Evolutionary conservation across 805 yeast genomes (phyloP), one percentile per base, ranked within the genome.

Genomic region (Ogataea dorogensis): DNA sequence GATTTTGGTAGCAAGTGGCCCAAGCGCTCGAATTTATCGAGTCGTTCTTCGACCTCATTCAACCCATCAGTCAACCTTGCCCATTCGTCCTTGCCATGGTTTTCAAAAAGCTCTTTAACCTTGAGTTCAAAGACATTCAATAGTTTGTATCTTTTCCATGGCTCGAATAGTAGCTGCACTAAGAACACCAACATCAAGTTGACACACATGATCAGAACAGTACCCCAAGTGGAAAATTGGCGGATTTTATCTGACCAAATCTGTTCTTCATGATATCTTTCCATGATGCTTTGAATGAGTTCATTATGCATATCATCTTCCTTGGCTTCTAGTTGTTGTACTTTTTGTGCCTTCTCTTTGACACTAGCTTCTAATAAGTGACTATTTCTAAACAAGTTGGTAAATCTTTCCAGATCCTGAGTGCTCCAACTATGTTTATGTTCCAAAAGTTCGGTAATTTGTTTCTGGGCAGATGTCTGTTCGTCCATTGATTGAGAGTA

Each of bases 211-310:
- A 93, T 68, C 4, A 81, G 65, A 71, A 93, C 79, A 0, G 99
- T 93, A 2, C 98, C 98, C 95, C 96, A 93, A 0, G 98, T 89
- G 5, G 96, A 86, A 5, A 95, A 87, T 47, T 89, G 75, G 43
- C 98, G 70, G 42, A 93, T 93, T 60, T 89, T 89, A 62, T 93
- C 98, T 2, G 96, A 86, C 98, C 98, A 93, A 6, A 93, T 78
- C 60, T 93, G 98, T 54, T 93, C 99, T 58, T 93, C 98, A 45
- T 91, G 96, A 53, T 93, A 93, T 49, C 98, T 68, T 2, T 88
- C 79, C 53, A 91, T 67, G 12, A 93, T 93, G 41, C 86, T 81
- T 38, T 79, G 79, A 12, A 87, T 80, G 30, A 88, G 63, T 38
- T 71, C 75, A 36, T 77, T 71, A 47, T 84, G 91, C 13, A 81